Base-by-base conservation (phyloP, 225 moss, liverwort and hornwort species). In the Marchantia paleacea region DNA sequence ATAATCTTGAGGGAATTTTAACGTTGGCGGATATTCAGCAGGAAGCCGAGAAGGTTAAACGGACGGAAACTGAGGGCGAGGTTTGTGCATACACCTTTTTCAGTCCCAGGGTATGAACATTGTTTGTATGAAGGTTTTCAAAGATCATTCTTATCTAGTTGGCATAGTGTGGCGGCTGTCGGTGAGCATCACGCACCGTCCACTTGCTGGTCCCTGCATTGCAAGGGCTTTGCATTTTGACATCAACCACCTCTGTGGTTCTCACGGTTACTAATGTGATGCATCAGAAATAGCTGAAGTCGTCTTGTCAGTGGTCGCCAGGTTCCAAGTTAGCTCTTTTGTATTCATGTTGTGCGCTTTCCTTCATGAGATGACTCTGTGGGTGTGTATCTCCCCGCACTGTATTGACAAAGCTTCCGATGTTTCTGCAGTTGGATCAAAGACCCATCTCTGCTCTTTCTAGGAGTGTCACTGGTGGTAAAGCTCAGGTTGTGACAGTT, bases 11-110 rank as follows among this genome's bases (percentile, higher is more conserved):
- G 72, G 99, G 95, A 53, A 91, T 99, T 48, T 83, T 95, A 78
- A 91, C 99, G 69, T 85, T 92, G 77, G 89, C 90, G 77, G 99
- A 99, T 86, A 94, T 99, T 65, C 99, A 94, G 77, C 87, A 90
- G 79, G 92, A 92, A 88, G 99, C 94, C 31, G 92, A 91, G 68
- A 90, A 81, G 20, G 90, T 90, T 66, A 89, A 77, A 80, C 80
- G 77, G 52, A 85, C 72, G 67, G 82, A 87, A 28, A 79, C 78
- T 79, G 84, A 86, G 84, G 84, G 79, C 79, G 85, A 99, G 91
- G 94, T 94, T 54, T 80, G 76, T 51, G 26, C 77, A 51, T 78
- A 11, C 22, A 10, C 20, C 47, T 18, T 76, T 8, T 57, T 30
- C 52, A 60, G 8, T 12, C n/a, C 51, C 39, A 39, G 39, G 39